These are phyloP conservation scores for Avena eriantha DNA, from an alignment of 176 grass and related monocot species.

Conservation along the genomic window DNA sequence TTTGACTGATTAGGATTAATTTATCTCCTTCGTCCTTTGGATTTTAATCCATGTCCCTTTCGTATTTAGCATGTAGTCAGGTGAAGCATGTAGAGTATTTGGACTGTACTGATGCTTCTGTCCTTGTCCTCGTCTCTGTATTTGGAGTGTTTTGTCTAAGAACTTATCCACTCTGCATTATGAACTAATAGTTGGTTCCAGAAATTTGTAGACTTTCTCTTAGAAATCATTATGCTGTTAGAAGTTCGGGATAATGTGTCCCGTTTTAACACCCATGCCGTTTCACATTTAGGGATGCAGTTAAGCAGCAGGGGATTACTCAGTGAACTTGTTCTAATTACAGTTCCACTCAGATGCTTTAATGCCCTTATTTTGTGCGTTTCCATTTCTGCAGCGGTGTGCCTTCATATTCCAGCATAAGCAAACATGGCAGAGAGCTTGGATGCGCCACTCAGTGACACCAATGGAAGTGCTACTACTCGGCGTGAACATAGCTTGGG, in stretches of 20 bases:
- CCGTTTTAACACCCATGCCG: background rate
- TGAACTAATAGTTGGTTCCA: background rate
- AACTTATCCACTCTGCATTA: background rate
- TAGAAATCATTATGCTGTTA: background rate
- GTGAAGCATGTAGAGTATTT: slow-evolving; percentile 22
- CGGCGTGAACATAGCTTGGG: slow-evolving; percentile 18
- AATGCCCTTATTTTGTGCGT: background rate
- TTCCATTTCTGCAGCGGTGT: background rate
- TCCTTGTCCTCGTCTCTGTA: background rate
- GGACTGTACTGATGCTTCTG: slow-evolving; percentile 31
- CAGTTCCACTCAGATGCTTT: background rate
- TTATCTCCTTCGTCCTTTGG: background rate
- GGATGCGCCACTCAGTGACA: slow-evolving; percentile 30
- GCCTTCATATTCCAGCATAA: background rate
- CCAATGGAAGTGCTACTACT: slow-evolving; percentile 19
- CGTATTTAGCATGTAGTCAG: slow-evolving; percentile 21
- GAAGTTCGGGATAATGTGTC: background rate
- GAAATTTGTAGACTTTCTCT: background rate
- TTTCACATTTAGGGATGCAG: background rate
- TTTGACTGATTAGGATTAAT: background rate
- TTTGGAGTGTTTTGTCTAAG: background rate
- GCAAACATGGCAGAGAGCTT: slow-evolving; percentile 41
- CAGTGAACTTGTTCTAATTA: slow-evolving; percentile 14
- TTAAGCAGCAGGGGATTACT: background rate
- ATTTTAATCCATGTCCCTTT: slow-evolving; percentile 17